Percentiles rank a stretch among this genome's conserved stretches.
These are phyloP conservation scores for Anisodus tanguticus DNA, from an alignment of 257 asterid species.

Conservation along the genomic window DNA sequence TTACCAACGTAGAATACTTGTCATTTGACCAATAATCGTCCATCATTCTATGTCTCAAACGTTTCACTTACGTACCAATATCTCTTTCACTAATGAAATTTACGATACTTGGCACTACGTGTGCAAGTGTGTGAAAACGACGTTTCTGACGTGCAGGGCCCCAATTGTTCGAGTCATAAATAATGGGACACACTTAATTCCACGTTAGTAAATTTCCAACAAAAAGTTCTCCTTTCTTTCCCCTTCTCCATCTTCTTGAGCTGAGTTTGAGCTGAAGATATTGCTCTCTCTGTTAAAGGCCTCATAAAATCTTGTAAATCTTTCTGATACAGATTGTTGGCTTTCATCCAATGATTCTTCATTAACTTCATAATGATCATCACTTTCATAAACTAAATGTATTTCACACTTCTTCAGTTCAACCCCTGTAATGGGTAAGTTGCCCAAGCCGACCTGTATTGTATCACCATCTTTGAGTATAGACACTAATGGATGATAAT, in stretches of 20 bases:
- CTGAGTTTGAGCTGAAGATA: not conserved
- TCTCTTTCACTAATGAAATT: too few species aligned
- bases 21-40: too few species aligned
- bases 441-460: slow-evolving; percentile 31
- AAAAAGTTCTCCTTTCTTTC: not conserved
- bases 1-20: too few species aligned
- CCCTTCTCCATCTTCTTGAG: slow-evolving; percentile 6
- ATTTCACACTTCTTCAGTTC: slow-evolving; percentile 39
- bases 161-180: too few species aligned
- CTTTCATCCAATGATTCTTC: slow-evolving; percentile 35
- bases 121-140: too few species aligned
- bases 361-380: slow-evolving; percentile 42
- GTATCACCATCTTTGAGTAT: slow-evolving; percentile 37
- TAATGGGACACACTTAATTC: too few species aligned
- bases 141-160: too few species aligned
- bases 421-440: slow-evolving; percentile 34
- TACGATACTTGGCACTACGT: too few species aligned
- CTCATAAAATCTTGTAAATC: slow-evolving; percentile 32
- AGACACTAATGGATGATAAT: slow-evolving; percentile 34
- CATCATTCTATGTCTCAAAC: too few species aligned
- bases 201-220: too few species aligned
- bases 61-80: too few species aligned
- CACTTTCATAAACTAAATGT: slow-evolving; percentile 40
- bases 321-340: slow-evolving; percentile 38
- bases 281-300: slow-evolving; percentile 6